Evolutionary conservation across 495 filamentous ascomycete species (phyloP).

Genomic region (Ramalina intermedia): DNA sequence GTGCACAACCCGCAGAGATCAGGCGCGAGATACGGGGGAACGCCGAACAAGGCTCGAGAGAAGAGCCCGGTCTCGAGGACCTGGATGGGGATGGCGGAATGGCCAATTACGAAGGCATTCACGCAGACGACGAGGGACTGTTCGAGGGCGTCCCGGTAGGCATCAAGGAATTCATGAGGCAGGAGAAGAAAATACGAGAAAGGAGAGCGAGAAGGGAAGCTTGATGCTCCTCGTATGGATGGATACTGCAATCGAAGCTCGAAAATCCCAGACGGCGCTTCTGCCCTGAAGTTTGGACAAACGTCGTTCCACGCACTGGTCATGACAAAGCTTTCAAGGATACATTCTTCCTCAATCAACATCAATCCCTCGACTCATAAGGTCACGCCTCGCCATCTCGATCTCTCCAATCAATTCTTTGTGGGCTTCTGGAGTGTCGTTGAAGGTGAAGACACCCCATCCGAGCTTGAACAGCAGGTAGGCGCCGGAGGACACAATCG

Average conservation of each 20-base stretch:
- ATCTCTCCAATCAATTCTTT: constrained; percentile 66
- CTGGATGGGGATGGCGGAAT: constrained; percentile 35
- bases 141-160: constrained; percentile 81
- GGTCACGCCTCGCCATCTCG: constrained; percentile 33
- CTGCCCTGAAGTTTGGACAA: too few species aligned
- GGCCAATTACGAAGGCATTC: constrained; percentile 22
- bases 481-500: constrained; percentile 78
- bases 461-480: constrained; percentile 88
- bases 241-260: too few species aligned
- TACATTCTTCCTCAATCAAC: constrained; percentile 23
- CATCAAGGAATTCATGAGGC: constrained; percentile 93
- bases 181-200: constrained; percentile 79
- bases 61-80: constrained; percentile 56
- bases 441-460: constrained; percentile 85
- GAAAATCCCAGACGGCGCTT: too few species aligned
- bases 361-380: constrained; percentile 34
- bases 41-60: constrained; percentile 27
- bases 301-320: too few species aligned
- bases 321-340: too few species aligned
- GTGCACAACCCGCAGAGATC: constrained; percentile 16
- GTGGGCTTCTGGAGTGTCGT: constrained; percentile 86
- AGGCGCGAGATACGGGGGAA: constrained; percentile 27
- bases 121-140: constrained; percentile 38
- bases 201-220: constrained; percentile 27
- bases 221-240: too few species aligned